Conservation (phyloP, 495 filamentous ascomycete species). For the Aspergillus campestris region DNA sequence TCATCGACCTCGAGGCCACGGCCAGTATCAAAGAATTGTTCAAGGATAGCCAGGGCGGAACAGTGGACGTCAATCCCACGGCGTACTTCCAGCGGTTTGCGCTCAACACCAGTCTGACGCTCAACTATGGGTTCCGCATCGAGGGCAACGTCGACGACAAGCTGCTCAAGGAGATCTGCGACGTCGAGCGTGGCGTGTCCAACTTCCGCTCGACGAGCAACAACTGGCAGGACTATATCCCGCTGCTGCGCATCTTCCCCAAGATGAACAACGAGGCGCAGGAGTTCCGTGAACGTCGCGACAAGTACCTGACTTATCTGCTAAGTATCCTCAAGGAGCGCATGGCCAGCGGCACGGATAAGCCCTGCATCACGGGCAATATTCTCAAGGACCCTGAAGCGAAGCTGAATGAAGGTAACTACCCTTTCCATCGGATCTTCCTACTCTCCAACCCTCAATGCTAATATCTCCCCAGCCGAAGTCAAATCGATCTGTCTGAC, state of each 20-base stretch:
- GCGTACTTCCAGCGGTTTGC: conserved; percentile 61
- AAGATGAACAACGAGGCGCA: conserved; percentile 44
- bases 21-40: conserved; percentile 58
- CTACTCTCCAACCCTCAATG: not conserved
- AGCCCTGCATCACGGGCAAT: conserved; percentile 63
- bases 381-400: conserved; percentile 58
- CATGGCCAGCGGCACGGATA: conserved; percentile 54
- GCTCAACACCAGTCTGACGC: conserved; percentile 55
- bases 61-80: conserved; percentile 54
- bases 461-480: conserved; percentile 37
- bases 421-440: not conserved
- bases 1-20: conserved; percentile 60
- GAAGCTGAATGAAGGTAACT: conserved; percentile 50
- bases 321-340: conserved; percentile 51
- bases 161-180: conserved; percentile 52
- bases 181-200: conserved; percentile 53
- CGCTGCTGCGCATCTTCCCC: conserved; percentile 50
- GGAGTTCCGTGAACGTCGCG: conserved; percentile 45
- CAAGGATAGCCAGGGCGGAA: conserved; percentile 45
- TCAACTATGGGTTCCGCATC: conserved; percentile 60
- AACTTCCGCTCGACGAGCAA: conserved; percentile 60
- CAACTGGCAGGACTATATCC: conserved; percentile 67
- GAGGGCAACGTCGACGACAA: conserved; percentile 49
- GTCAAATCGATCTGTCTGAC: conserved; percentile 66
- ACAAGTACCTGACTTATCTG: conserved; percentile 50